Base-by-base conservation (phyloP, 768 basidiomycete genomes). In the Agrocybe praecox region DNA sequence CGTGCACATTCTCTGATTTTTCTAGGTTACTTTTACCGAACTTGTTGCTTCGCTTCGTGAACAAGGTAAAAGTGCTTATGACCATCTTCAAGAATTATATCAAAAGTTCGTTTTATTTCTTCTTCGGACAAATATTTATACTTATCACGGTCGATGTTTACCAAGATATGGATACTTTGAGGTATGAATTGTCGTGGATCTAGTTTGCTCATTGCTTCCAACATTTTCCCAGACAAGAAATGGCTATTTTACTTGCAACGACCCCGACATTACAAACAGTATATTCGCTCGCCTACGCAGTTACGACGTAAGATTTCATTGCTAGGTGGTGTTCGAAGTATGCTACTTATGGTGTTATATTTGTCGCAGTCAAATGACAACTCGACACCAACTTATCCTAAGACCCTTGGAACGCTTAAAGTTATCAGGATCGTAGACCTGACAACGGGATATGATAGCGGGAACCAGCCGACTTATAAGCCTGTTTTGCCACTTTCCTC, bases 171-270 rank as follows among this genome's bases (percentile, higher is more conserved):
- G 91, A 11, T 88, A 83, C 65, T 93, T 92, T 63, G 80, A 91
- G 80, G 90, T 87, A 63, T 54, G 44, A 14, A 22, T 12, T 11
- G 21, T 17, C 14, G 23, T 24, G 12, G 10, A n/a, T 14, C 15
- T 8, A 14, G 12, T 50, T 6, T 9, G n/a, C 0, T 46, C 23
- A 7, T 14, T 52, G 43, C 54, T 11, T 17, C n/a, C 29, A 26
- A 46, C 26, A n/a, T 53, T 45, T 32, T 21, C 34, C 19, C 65
- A 90, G 89, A 91, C 87, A 1, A 87, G 80, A 60, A 96, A 96
- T 67, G 87, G 89, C 61, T 94, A 92, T 67, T 93, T 93, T 71
- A 68, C 88, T 52, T 94, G 90, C 66, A 74, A 71, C n/a, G 83
- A 92, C 51, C 79, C 88, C 2, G 52, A 69, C n/a, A 86, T 79